Evolutionary conservation across 805 yeast species (phyloP).

Genomic region (Candida berthetii): DNA sequence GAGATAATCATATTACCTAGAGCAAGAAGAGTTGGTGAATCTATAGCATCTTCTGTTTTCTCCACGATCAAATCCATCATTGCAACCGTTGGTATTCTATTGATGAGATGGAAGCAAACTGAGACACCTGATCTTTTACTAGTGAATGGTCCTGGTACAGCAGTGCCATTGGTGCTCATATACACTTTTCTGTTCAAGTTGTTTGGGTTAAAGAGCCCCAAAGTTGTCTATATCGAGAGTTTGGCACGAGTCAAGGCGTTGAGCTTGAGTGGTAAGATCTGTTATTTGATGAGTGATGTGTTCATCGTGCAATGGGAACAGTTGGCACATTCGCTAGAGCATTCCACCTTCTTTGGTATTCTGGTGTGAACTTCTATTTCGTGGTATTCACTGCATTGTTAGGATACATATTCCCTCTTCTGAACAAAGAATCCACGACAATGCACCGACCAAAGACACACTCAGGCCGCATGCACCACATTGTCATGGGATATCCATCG

Average conservation of each 20-base stretch:
- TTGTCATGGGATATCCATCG: too few species aligned
- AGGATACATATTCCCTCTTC: too few species aligned
- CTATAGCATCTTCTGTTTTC: conserved; percentile 35
- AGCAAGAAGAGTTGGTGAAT: conserved; percentile 60
- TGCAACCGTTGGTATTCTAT: conserved; percentile 22
- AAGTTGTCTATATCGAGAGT: conserved; percentile 78
- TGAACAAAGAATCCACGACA: too few species aligned
- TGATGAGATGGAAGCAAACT: too few species aligned
- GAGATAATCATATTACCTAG: conserved; percentile 34
- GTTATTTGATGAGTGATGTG: conserved; percentile 67
- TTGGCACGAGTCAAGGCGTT: conserved; percentile 74
- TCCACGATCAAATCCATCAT: conserved; percentile 35
- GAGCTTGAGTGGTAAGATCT: conserved; percentile 69
- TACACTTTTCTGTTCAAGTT: conserved; percentile 46
- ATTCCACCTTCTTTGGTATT: conserved; percentile 75
- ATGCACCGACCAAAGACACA: too few species aligned
- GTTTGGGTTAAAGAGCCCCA: conserved; percentile 39
- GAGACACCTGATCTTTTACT: conserved; percentile 46
- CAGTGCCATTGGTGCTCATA: conserved; percentile 61
- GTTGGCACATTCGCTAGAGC: conserved; percentile 40
- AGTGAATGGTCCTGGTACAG: conserved; percentile 79
- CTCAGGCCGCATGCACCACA: too few species aligned
- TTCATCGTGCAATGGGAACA: conserved; percentile 89
- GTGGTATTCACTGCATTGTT: too few species aligned
- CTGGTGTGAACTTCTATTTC: conserved; percentile 52